These are phyloP conservation scores for Spirogloea muscicola DNA, from an alignment of 139 green algal species.

Conservation along the genomic window DNA sequence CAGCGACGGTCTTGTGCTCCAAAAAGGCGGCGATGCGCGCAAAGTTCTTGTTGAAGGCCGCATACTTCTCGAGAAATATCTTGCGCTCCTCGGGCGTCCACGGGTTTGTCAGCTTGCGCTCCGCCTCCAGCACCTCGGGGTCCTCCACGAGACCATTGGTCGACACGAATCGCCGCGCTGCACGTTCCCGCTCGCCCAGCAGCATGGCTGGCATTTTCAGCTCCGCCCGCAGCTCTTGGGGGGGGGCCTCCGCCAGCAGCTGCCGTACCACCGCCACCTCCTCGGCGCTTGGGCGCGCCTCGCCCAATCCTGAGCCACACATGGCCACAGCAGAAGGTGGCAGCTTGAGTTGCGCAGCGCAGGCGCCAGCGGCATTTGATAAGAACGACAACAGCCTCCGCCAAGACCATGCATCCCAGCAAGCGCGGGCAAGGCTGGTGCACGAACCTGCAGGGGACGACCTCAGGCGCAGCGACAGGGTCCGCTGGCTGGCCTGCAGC, in stretches of 20 bases:
- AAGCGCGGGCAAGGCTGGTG: too few species aligned
- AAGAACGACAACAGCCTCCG: too few species aligned
- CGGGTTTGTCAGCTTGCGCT: conserved; percentile 36
- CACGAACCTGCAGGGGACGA: too few species aligned
- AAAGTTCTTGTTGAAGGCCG: conserved; percentile 75
- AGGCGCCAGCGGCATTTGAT: too few species aligned
- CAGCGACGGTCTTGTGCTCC: conserved; percentile 62
- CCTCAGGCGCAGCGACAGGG: too few species aligned
- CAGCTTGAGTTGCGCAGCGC: too few species aligned
- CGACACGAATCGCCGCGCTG: conserved; percentile 3
- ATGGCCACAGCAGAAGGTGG: neutral
- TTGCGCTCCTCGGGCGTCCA: conserved; percentile 75
- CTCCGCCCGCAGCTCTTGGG: conserved; percentile 3
- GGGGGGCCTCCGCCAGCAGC: neutral
- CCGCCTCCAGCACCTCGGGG: conserved; percentile 7
- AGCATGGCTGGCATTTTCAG: conserved; percentile 44
- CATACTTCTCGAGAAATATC: conserved; percentile 84
- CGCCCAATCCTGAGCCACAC: neutral
- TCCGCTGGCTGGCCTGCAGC: too few species aligned
- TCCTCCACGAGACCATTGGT: conserved; percentile 43
- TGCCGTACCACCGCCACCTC: conserved; percentile 2
- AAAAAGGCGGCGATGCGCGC: conserved; percentile 71
- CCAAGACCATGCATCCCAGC: too few species aligned
- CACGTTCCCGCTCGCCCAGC: conserved; percentile 19
- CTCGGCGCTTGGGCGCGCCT: conserved; percentile 6